Percentiles rank a stretch among this genome's conserved stretches.
Evolutionary conservation across 176 grass and related monocot species (phyloP).

Genomic region (Ensete glaucum): DNA sequence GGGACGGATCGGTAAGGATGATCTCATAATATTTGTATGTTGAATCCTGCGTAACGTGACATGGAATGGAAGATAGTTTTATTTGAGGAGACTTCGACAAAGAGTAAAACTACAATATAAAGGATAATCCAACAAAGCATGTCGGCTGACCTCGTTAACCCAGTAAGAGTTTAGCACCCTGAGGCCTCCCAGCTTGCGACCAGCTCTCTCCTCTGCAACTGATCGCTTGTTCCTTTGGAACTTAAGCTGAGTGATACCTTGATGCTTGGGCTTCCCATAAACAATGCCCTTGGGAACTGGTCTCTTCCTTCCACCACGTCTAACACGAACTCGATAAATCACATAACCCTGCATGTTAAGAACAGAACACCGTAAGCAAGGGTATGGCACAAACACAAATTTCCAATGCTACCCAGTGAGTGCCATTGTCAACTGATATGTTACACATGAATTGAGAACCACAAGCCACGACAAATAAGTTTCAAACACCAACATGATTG

Average conservation of each 20-base stretch:
- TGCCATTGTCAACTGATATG: background rate
- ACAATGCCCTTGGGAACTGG: background rate
- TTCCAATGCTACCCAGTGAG: background rate
- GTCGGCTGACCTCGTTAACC: background rate
- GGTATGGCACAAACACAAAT: background rate
- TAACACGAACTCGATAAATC: slow-evolving; percentile 1
- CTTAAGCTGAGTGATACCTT: background rate
- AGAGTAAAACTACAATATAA: no score
- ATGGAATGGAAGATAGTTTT: background rate
- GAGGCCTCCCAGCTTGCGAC: background rate
- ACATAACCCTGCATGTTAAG: background rate
- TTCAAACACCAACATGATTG: no score
- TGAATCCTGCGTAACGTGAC: background rate
- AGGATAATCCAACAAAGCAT: background rate
- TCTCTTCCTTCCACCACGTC: background rate
- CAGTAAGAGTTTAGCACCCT: background rate
- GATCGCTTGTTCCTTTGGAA: background rate
- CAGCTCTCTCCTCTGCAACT: slow-evolving; percentile 3
- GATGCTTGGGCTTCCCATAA: slow-evolving; percentile 2
- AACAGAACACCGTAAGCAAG: background rate
- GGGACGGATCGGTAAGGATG: background rate
- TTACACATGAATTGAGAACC: background rate
- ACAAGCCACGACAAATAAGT: background rate
- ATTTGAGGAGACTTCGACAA: no score
- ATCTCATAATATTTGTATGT: background rate